Evolutionary conservation across 805 yeast genomes (phyloP).

Genomic region (Yamadazyma endophytica): DNA sequence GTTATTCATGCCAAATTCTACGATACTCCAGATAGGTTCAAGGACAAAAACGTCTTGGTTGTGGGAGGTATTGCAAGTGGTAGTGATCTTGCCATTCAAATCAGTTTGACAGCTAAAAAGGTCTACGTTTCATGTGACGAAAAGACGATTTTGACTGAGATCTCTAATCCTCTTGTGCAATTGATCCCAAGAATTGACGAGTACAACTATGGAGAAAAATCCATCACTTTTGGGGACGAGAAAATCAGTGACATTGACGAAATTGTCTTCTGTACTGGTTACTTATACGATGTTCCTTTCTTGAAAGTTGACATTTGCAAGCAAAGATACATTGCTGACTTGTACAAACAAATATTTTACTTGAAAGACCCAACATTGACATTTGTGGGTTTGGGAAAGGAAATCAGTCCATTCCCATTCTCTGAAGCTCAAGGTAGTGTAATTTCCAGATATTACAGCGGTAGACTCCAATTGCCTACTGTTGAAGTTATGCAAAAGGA

Average conservation of each 20-base stretch:
- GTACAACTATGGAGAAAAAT: slow-evolving; percentile 28
- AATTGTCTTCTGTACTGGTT: slow-evolving; percentile 37
- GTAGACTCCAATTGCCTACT: slow-evolving; percentile 39
- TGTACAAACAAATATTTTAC: slow-evolving; percentile 46
- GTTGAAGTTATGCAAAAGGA: slow-evolving; percentile 27
- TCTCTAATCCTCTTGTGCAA: slow-evolving; percentile 7
- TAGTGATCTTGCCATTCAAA: slow-evolving; percentile 63
- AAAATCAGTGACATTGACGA: slow-evolving; percentile 17
- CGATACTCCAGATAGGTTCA: slow-evolving; percentile 20
- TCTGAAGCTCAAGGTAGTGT: slow-evolving; percentile 47
- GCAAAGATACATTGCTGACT: slow-evolving; percentile 13
- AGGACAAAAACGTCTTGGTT: slow-evolving; percentile 47
- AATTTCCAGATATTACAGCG: slow-evolving; percentile 38
- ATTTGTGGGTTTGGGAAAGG: slow-evolving; percentile 39
- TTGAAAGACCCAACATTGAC: slow-evolving; percentile 43
- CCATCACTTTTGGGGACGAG: slow-evolving; percentile 1
- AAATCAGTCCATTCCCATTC: slow-evolving; percentile 47
- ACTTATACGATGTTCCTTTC: slow-evolving; percentile 32
- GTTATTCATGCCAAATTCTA: slow-evolving; percentile 32
- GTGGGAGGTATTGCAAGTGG: slow-evolving; percentile 83
- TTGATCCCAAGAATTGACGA: slow-evolving; percentile 9
- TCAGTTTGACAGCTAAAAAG: slow-evolving; percentile 37
- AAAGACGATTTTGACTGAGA: no score
- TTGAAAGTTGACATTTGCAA: slow-evolving; percentile 17
- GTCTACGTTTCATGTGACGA: slow-evolving; percentile 13